Conservation (phyloP, 495 filamentous ascomycete genomes). For the Lasiosphaeris hirsuta region DNA sequence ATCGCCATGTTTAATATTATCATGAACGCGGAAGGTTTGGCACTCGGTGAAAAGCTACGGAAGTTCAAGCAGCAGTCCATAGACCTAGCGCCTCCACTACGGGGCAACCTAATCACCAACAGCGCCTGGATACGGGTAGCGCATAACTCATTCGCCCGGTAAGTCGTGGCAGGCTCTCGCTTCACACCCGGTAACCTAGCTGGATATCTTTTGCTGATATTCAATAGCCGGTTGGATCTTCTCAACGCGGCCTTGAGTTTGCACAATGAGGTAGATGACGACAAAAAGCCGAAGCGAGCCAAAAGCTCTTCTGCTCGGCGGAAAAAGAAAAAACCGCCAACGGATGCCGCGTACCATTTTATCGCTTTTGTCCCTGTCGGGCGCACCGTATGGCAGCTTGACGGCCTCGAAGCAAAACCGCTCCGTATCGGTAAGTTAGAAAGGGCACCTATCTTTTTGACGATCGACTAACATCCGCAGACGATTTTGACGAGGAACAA, state of each 20-base stretch:
- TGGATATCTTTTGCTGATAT: constrained; percentile 27
- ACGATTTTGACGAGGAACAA: constrained; percentile 13
- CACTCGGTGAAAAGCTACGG: constrained; percentile 63
- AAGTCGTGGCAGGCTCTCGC: constrained; percentile 20
- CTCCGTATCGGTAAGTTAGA: constrained; percentile 59
- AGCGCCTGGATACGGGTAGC: constrained; percentile 74
- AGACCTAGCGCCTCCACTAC: constrained; percentile 63
- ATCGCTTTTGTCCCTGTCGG: constrained; percentile 81
- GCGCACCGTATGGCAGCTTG: constrained; percentile 80
- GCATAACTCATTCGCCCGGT: constrained; percentile 87
- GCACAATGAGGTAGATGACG: constrained; percentile 54
- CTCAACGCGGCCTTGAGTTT: constrained; percentile 71
- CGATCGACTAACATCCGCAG: constrained; percentile 12
- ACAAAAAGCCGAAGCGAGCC: constrained; percentile 35
- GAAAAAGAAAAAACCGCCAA: constrained; percentile 21
- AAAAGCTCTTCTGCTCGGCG: constrained; percentile 16
- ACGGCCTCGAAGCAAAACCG: constrained; percentile 77
- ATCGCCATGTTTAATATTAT: constrained; percentile 87
- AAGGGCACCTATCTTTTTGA: neutral
- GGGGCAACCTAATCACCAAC: constrained; percentile 69
- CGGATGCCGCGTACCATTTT: constrained; percentile 70
- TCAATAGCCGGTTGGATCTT: constrained; percentile 63
- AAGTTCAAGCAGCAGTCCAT: constrained; percentile 69
- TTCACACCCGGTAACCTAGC: neutral
- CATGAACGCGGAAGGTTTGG: constrained; percentile 66